A percentile compares a stretch with the other conserved stretches of the same genome.
These are phyloP conservation scores for Rhodotorula sp. DNA, from an alignment of 1,284 basidiomycete species.

Conservation along the genomic window DNA sequence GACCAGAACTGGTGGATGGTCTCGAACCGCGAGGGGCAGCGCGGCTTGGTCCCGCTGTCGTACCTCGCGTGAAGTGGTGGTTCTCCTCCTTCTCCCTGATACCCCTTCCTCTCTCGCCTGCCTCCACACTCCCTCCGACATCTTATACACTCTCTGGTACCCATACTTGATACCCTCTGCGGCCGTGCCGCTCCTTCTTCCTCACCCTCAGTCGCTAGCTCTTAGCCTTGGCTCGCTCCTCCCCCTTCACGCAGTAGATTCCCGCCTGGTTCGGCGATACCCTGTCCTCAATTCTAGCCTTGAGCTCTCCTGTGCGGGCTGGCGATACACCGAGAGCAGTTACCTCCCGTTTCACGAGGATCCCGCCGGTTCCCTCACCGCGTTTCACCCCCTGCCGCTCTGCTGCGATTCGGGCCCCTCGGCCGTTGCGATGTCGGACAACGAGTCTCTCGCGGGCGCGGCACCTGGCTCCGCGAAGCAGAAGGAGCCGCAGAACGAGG, in stretches of 20 bases:
- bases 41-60: slow-evolving; percentile 36
- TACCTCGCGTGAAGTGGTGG: slow-evolving; percentile 26
- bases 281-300: neutral
- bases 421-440: neutral
- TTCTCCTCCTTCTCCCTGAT: neutral
- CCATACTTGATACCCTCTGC: neutral
- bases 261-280: neutral
- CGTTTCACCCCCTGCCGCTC: neutral
- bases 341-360: neutral
- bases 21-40: slow-evolving; percentile 26
- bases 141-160: neutral
- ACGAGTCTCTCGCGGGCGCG: neutral
- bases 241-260: neutral
- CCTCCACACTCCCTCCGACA: neutral
- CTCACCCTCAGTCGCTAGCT: slow-evolving; percentile 1
- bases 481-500: slow-evolving; percentile 3
- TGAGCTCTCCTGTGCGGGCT: neutral
- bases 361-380: neutral
- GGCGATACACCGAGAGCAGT: neutral
- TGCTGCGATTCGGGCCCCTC: neutral
- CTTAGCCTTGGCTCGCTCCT: neutral
- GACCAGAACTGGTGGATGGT: slow-evolving; percentile 43
- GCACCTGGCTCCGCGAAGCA: no score
- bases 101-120: neutral
- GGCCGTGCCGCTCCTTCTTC: neutral